Percentiles rank a stretch among this genome's conserved stretches.
phyloP scores from a whole-genome alignment of 1,139 yeast genomes.

The Zygoascus sp. region DNA sequence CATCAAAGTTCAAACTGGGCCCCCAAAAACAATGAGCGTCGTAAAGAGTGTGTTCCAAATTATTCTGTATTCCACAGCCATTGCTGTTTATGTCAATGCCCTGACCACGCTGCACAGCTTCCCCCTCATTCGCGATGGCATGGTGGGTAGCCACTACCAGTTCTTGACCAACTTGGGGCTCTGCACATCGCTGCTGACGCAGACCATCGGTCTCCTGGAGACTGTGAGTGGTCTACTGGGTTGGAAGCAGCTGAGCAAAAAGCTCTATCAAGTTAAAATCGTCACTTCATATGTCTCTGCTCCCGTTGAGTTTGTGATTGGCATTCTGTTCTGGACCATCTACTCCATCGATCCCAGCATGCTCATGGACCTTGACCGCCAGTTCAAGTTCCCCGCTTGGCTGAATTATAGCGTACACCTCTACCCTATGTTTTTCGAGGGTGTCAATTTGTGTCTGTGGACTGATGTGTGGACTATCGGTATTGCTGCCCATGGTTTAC shows the following conservation, averaged over 20 bases:
- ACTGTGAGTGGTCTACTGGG: conserved; percentile 23
- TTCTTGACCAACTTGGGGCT: conserved; percentile 34
- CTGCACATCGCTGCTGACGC: conserved; percentile 25
- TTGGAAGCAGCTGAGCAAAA: conserved; percentile 20
- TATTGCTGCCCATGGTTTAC: conserved; percentile 18
- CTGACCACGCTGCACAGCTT: not conserved
- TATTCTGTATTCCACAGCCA: not conserved
- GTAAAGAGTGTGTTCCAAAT: not conserved
- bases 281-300: conserved; percentile 22
- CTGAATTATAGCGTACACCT: conserved; percentile 32
- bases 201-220: conserved; percentile 26
- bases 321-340: conserved; percentile 33
- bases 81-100: conserved; percentile 8
- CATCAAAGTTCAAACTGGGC: too few relatives aligned
- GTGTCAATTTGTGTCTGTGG: conserved; percentile 26
- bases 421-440: conserved; percentile 29
- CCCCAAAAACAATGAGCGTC: not conserved
- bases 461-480: conserved; percentile 26
- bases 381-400: conserved; percentile 22
- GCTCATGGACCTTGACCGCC: conserved; percentile 26
- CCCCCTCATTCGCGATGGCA: conserved; percentile 15
- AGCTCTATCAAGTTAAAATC: conserved; percentile 20
- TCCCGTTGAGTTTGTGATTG: conserved; percentile 32
- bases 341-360: conserved; percentile 26
- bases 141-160: conserved; percentile 32